phyloP scores from a whole-genome alignment of 495 filamentous ascomycete genomes.

The Penicillium daleae region DNA sequence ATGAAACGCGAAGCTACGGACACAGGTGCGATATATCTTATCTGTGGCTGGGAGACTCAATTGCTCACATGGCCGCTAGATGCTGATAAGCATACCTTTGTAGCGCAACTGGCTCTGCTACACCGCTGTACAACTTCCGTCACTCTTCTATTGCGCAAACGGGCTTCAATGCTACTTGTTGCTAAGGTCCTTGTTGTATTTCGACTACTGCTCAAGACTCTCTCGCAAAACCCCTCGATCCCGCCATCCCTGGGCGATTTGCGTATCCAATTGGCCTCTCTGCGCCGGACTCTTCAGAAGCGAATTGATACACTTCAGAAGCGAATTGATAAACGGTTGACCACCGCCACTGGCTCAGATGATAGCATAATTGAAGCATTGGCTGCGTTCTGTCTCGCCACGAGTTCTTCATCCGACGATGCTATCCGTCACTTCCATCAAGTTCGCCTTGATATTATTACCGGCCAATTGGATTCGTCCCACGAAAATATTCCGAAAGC shows the following conservation, averaged over 20 bases:
- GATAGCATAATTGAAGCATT: slow-evolving; percentile 69
- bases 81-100: slow-evolving; percentile 56
- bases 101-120: slow-evolving; percentile 65
- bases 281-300: slow-evolving; percentile 63
- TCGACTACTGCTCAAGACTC: slow-evolving; percentile 68
- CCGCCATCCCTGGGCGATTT: slow-evolving; percentile 63
- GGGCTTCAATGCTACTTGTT: slow-evolving; percentile 64
- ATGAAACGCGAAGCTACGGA: slow-evolving; percentile 55
- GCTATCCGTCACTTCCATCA: slow-evolving; percentile 80
- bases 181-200: slow-evolving; percentile 83
- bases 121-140: slow-evolving; percentile 60
- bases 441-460: slow-evolving; percentile 69
- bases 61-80: slow-evolving; percentile 44
- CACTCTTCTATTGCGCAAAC: slow-evolving; percentile 59
- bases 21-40: slow-evolving; percentile 42
- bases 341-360: slow-evolving; percentile 49
- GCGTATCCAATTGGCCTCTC: slow-evolving; percentile 60
- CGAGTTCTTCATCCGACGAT: slow-evolving; percentile 79
- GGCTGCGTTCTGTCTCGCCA: slow-evolving; percentile 80
- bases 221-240: slow-evolving; percentile 55
- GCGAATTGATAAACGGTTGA: slow-evolving; percentile 69
- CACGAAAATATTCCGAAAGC: slow-evolving; percentile 60
- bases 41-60: slow-evolving; percentile 23
- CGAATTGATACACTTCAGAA: slow-evolving; percentile 70
- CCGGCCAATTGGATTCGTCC: slow-evolving; percentile 53